Evolutionary conservation across 2,329 filamentous ascomycete species (phyloP).

Genomic region (Plenodomus biglobosus): DNA sequence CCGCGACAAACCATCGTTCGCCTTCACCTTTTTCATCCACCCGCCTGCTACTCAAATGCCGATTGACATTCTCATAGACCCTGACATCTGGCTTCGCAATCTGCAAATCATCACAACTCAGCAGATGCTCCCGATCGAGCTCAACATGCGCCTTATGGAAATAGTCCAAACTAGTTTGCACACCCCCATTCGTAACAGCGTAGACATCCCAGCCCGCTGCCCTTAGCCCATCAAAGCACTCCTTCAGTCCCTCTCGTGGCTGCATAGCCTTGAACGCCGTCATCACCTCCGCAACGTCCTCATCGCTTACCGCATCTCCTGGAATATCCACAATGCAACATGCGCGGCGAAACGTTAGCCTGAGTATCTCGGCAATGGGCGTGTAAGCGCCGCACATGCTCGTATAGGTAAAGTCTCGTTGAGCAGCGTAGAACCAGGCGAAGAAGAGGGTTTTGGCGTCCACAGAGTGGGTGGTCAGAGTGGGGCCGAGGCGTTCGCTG

Average conservation of each 20-base stretch:
- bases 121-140: conserved; percentile 18
- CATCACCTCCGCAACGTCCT: conserved; percentile 21
- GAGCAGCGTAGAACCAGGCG: conserved; percentile 31
- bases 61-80: conserved; percentile 25
- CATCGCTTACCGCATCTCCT: conserved; percentile 17
- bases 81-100: conserved; percentile 25
- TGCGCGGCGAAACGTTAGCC: conserved; percentile 22
- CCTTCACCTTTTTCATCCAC: conserved; percentile 10
- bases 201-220: conserved; percentile 24
- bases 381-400: conserved; percentile 20
- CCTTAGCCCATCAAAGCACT: conserved; percentile 23
- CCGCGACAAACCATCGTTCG: conserved; percentile 30
- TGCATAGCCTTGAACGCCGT: conserved; percentile 25
- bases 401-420: conserved; percentile 31
- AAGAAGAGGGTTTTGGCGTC: conserved; percentile 31
- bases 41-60: conserved; percentile 11
- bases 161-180: conserved; percentile 20
- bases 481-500: conserved; percentile 15
- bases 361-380: conserved; percentile 26
- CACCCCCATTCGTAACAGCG: conserved; percentile 27
- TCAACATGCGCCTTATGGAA: conserved; percentile 20
- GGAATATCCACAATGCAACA: conserved; percentile 23
- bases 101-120: conserved; percentile 24
- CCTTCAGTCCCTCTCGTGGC: conserved; percentile 22
- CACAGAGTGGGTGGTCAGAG: conserved; percentile 11